Percentiles rank a stretch among this genome's conserved stretches.
These are phyloP conservation scores for Ambrosiella xylebori DNA, from an alignment of 2,329 filamentous ascomycete species.

Conservation along the genomic window DNA sequence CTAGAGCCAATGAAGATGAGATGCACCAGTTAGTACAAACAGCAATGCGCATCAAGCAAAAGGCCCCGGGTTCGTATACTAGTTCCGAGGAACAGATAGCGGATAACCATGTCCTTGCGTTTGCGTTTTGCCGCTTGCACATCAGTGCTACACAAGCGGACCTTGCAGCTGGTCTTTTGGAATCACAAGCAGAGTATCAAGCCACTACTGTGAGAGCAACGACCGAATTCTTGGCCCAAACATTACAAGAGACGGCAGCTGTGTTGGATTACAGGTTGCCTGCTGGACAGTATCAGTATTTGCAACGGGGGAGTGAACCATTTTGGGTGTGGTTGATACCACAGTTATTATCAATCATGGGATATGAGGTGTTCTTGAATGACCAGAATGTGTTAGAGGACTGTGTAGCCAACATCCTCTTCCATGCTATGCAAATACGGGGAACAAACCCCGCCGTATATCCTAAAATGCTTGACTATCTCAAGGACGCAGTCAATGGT, in stretches of 20 bases:
- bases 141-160: slow-evolving; percentile 26
- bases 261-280: slow-evolving; percentile 37
- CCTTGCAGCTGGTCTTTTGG: neutral
- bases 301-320: slow-evolving; percentile 40
- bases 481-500: slow-evolving; percentile 13
- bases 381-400: slow-evolving; percentile 10
- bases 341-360: slow-evolving; percentile 38
- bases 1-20: slow-evolving; percentile 48
- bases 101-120: slow-evolving; percentile 73
- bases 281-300: slow-evolving; percentile 25
- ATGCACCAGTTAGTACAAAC: slow-evolving; percentile 51
- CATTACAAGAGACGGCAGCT: slow-evolving; percentile 55
- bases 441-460: slow-evolving; percentile 10
- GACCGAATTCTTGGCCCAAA: slow-evolving; percentile 18
- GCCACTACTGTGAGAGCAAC: neutral
- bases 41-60: slow-evolving; percentile 37
- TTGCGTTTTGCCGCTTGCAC: slow-evolving; percentile 64
- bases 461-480: slow-evolving; percentile 9
- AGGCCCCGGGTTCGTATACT: slow-evolving; percentile 36
- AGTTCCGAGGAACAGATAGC: slow-evolving; percentile 47
- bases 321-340: slow-evolving; percentile 50
- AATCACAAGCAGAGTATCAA: neutral
- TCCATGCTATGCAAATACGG: slow-evolving; percentile 11
- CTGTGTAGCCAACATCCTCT: slow-evolving; percentile 11
- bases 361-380: slow-evolving; percentile 26